phyloP scores from a whole-genome alignment of 2,329 filamentous ascomycete genomes.

The Aspergillus latus region DNA sequence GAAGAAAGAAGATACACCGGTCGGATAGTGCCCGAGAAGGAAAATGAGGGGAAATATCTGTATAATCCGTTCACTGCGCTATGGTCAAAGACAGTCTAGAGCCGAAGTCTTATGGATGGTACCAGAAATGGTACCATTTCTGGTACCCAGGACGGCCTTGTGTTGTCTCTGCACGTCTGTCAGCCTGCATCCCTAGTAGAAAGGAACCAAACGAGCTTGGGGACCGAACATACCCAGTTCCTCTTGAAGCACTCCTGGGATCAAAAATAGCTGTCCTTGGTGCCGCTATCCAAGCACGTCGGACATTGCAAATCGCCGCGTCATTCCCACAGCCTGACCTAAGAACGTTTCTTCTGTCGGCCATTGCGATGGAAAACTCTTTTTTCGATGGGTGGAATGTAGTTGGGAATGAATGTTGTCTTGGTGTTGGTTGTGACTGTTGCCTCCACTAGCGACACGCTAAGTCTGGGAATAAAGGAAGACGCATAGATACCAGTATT shows the following conservation, averaged over 20 bases:
- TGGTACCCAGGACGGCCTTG: slow-evolving; percentile 54
- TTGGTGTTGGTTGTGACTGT: neutral
- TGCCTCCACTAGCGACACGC: neutral
- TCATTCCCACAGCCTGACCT: slow-evolving; percentile 1
- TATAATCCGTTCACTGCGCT: slow-evolving; percentile 65
- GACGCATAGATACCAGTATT: too few relatives aligned
- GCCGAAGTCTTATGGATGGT: slow-evolving; percentile 60
- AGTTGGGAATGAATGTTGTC: neutral
- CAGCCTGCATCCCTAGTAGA: slow-evolving; percentile 13
- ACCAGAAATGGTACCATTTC: slow-evolving; percentile 68
- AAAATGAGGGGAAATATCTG: slow-evolving; percentile 83
- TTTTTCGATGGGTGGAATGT: neutral
- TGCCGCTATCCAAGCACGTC: slow-evolving; percentile 80
- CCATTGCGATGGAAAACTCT: neutral
- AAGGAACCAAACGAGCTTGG: too few relatives aligned
- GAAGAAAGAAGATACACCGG: slow-evolving; percentile 79
- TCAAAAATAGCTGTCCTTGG: slow-evolving; percentile 69
- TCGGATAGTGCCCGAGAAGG: slow-evolving; percentile 73
- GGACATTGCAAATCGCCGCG: slow-evolving; percentile 66
- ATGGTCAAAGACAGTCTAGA: neutral
- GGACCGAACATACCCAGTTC: slow-evolving; percentile 71
- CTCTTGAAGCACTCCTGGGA: slow-evolving; percentile 95
- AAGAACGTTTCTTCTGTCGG: neutral
- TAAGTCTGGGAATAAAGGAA: neutral
- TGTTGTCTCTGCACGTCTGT: slow-evolving; percentile 16